Conservation (phyloP, 164 flowering plant genomes). For the Protea cynaroides region DNA sequence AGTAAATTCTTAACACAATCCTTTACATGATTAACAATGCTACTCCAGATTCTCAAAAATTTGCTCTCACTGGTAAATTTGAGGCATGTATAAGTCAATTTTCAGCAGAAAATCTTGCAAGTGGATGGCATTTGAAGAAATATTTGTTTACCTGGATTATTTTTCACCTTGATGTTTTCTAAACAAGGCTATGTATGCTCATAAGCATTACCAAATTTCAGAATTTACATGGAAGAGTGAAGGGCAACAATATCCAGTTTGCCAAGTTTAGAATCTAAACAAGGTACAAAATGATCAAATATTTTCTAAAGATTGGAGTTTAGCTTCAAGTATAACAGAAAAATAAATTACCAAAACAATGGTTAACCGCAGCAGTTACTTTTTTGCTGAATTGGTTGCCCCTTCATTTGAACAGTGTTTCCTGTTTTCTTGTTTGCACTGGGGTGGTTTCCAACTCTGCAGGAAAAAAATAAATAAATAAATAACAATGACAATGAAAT, state of each 20-base stretch:
- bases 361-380: conserved; percentile 47
- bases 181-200: too few species aligned
- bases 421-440: conserved; percentile 22
- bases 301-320: neutral
- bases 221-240: too few species aligned
- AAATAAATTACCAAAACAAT: neutral
- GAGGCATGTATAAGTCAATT: too few species aligned
- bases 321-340: neutral
- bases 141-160: too few species aligned
- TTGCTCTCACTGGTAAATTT: too few species aligned
- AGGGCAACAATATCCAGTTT: neutral
- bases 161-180: too few species aligned
- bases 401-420: conserved; percentile 48
- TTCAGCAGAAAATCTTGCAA: too few species aligned
- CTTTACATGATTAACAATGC: too few species aligned
- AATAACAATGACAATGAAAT: neutral
- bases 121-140: too few species aligned
- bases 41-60: too few species aligned
- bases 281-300: neutral
- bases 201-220: too few species aligned
- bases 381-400: conserved; percentile 55
- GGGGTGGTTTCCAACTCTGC: conserved; percentile 53
- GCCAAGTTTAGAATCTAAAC: neutral
- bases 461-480: neutral
- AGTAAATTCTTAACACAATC: too few species aligned